Base-by-base conservation (phyloP, 768 basidiomycete species). In the Naematelia aurantialba region DNA sequence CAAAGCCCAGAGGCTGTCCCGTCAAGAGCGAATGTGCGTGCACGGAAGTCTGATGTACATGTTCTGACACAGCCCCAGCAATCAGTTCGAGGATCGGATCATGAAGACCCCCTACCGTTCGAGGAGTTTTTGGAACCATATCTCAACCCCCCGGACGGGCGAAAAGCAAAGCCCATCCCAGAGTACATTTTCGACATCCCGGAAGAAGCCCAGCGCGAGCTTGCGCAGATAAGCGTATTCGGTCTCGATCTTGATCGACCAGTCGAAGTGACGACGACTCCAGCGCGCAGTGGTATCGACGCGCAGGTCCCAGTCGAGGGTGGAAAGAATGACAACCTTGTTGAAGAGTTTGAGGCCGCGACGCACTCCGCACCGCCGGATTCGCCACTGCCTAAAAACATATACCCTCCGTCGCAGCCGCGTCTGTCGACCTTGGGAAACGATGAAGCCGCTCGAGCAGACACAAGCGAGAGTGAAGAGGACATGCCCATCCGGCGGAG, bases 151-250 rank as follows among this genome's bases (percentile, higher is more conserved):
- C 8, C 3, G 5, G 44, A 19, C 8, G 59, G 61, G 11, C 42
- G 52, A 31, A 61, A 62, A 58, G 26, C 21, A 34, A 64, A 58
- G 47, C 34, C 56, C 13, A 56, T 72, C 2, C 68, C 70, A 1
- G 70, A 72, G 8, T 72, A 63, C 63, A 24, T 69, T 1, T 72
- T 69, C 52, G 68, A 72, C 1, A 53, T 62, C 2, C 49, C 63
- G 0, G 46, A 26, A 3, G 68, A 62, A 2, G 48, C 42, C 2
- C 34, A 56, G 42, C 29, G 34, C 13, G 51, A 55, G 22, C 48
- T 72, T 10, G 58, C 65, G 21, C 52, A 51, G 14, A 69, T 72
- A 22, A 61, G 22, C 5, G 47, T 67, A 51, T 72, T 69, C 45
- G 68, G 68, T 1, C 46, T 66, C 4, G 67, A 71, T 21, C n/a